Base-by-base conservation (phyloP, 2,329 filamentous ascomycete genomes). In the Pyricularia pennisetigena region DNA sequence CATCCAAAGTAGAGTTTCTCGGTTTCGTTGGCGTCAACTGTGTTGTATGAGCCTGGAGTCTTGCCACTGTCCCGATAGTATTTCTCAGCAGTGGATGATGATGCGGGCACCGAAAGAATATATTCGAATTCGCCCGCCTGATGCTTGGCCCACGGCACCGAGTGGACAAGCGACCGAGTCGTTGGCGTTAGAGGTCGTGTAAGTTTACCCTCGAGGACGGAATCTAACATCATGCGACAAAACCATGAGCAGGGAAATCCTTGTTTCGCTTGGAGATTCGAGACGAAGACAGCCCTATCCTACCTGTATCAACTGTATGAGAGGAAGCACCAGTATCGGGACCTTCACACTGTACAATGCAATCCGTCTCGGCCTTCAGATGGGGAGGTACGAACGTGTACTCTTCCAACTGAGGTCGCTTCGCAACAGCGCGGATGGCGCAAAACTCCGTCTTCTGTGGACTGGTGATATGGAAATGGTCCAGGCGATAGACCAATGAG, bases 81-180 rank as follows among this genome's bases (percentile, higher is more conserved):
- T 23, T 49, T 66, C n/a, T 68, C 32, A 24, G 63, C 64, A 14
- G 30, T 29, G 12, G n/a, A 16, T 6, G 64, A 35, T 14, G 76
- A 71, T 68, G 71, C 72, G 64, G 79, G 76, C 70, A 80, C 76
- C 28, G 79, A 79, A 54, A 85, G 73, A 68, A 85, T 73, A 78
- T 80, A 85, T 72, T 85, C 81, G 72, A 82, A 85, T 74, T 83
- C 77, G 79, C 81, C 81, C 76, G 79, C 77, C 70, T 79, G 75
- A 74, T 84, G 82, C 70, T 76, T 79, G 66, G 76, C 73, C 65
- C 82, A 75, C 68, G 81, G 79, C 64, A 77, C 72, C 57, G 71
- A 70, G 67, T 69, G 72, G 73, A 67, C 71, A 69, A 30, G 26
- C 26, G 35, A 12, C 20, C 65, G 32, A 54, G 24, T 66, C 24